Base-by-base conservation (phyloP, 805 yeast genomes). In the Lipomyces sp. region DNA sequence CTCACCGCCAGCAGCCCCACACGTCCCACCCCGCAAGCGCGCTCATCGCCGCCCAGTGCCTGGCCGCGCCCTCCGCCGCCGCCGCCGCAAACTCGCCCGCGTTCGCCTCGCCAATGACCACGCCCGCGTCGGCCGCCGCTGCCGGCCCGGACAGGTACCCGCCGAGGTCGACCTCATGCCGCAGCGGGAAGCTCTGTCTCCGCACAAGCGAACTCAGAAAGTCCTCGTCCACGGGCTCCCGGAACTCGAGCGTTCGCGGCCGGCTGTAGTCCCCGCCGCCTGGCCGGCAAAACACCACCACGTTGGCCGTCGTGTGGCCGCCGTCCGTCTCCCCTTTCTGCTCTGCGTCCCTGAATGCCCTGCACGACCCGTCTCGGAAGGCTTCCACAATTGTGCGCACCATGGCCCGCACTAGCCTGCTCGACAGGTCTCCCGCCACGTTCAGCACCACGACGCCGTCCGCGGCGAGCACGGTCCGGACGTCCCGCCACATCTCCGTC, bases 381-480 rank as follows among this genome's bases (percentile, higher is more conserved):
- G 51, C 51, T 4, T 44, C 16, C 11, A 45, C 49, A n/a, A 55
- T 33, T 16, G 59, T 49, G 11, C 50, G 39, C 28, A 55, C 21
- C 40, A 47, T 14, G 2, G 55, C 23, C 14, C 45, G 39, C 29
- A 45, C 38, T 4, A 42, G 29, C 41, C 22, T 7, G 11, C 34
- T 29, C 21, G 32, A 26, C 37, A 47, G 34, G 26, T 55, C 46
- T 8, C 57, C 59, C 1, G 51, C 59, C n/a, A 55, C 18, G 29
- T 55, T 52, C 24, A 49, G 51, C n/a, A 48, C 59, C 19, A 55
- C 32, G 11, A 55, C 51, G 7, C 57, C 59, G 43, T 49, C 57
- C 13, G 51, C 43, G 2, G 59, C 33, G 39, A 55, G 23, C 3
- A 55, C 29, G 10, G 33, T 26, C 13, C 43, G 39, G 19, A 44